Evolutionary conservation across 805 yeast genomes (phyloP), one percentile per base, ranked within the genome.

Genomic region (Saccharomycopsis sp.): DNA sequence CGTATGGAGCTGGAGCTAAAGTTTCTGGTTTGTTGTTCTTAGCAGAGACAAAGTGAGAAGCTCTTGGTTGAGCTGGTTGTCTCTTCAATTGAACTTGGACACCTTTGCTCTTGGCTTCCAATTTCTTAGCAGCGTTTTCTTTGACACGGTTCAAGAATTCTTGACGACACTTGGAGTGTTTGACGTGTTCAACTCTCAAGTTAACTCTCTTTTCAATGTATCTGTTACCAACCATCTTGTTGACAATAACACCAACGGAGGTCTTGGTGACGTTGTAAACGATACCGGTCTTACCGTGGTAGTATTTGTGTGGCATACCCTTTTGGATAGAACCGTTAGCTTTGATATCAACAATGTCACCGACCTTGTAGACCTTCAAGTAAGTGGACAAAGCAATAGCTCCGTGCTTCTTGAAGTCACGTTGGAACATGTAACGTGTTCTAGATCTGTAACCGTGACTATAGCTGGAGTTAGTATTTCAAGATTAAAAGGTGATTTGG

Each of bases 251-350:
- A 87, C 99, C 99, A 67, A 94, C 98, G 66, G 99, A 82, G 65
- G 96, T 80, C 85, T 89, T 94, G 87, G 99, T 92, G 70, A 94
- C 95, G 86, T 94, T 94, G 96, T 85, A 94, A 68, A 94, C 85
- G 71, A 94, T 89, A 87, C 99, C 99, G 68, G 99, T 94, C 87
- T 91, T 94, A 81, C 99, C 99, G 85, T 94, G 97, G 97, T 94
- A 94, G 88, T 83, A 91, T 84, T 94, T 94, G 91, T 90, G 97
- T 78, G 99, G 99, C 97, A 94, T 90, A 89, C 98, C 97, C 87
- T 92, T 91, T 79, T 94, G 98, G 84, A 91, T 83, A 69, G 99
- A 84, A 85, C 97, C 97, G 78, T 94, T 94, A 79, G 95, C 99
- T 83, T 89, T 92, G 84, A 94, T 91, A 80, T 94, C 99, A 74